Conservation (phyloP, 805 yeast genomes). For the Lachancea nothofagi region DNA sequence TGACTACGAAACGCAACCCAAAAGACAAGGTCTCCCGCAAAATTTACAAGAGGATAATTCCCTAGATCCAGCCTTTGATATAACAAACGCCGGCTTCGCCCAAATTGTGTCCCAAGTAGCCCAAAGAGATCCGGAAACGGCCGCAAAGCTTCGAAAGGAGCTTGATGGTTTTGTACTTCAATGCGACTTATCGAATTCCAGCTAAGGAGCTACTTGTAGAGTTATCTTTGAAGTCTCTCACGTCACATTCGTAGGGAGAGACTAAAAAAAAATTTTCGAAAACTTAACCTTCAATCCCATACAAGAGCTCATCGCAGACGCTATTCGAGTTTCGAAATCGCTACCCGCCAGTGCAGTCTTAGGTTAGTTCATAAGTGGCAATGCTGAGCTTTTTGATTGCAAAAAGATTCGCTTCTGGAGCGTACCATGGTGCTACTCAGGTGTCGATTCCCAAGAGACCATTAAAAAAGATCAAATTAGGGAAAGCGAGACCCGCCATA, state of each 20-base stretch:
- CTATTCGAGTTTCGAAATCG: background rate
- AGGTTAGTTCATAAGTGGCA: background rate
- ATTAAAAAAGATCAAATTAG: conserved; percentile 60
- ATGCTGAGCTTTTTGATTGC: conserved; percentile 11
- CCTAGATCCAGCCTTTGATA: conserved; percentile 18
- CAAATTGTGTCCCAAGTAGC: conserved; percentile 28
- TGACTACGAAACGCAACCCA: background rate
- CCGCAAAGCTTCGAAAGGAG: conserved; percentile 17
- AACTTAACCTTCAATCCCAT: too few species aligned
- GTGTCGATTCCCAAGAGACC: conserved; percentile 46
- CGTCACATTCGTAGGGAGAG: too few species aligned
- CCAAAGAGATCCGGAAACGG: conserved; percentile 23
- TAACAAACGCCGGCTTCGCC: conserved; percentile 26
- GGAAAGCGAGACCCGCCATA: conserved; percentile 90
- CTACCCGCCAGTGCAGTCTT: background rate
- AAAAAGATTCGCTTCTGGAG: conserved; percentile 13
- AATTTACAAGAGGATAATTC: too few species aligned
- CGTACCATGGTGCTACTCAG: conserved; percentile 22
- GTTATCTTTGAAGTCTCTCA: conserved; percentile 6
- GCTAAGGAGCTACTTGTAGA: conserved; percentile 6
- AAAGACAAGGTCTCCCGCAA: conserved; percentile 6
- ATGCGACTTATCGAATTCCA: conserved; percentile 13
- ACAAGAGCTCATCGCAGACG: too few species aligned
- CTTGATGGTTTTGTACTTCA: conserved; percentile 28
- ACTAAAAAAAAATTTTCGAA: conserved; percentile 3